A percentile compares a stretch with the other conserved stretches of the same genome.
Conservation (phyloP, 2,329 filamentous ascomycete species). For the Sphaerostilbella broomeana region DNA sequence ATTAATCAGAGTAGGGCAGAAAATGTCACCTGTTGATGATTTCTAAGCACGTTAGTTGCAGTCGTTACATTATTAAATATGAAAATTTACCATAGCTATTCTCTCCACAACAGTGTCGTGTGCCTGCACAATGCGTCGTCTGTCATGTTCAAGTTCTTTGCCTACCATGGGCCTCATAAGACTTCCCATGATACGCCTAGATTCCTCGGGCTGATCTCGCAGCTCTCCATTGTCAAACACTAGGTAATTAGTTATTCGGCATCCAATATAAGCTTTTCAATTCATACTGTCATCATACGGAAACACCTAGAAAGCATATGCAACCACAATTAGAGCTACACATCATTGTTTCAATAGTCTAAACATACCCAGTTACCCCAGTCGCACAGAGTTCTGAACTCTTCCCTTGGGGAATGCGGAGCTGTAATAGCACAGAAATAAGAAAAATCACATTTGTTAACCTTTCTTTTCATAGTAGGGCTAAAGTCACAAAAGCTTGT, state of each 20-base stretch:
- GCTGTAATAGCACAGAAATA: constrained; percentile 19
- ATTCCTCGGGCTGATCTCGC: constrained; percentile 12
- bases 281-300: constrained; percentile 20
- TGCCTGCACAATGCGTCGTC: constrained; percentile 14
- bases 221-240: constrained; percentile 20
- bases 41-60: neutral
- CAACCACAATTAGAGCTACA: neutral
- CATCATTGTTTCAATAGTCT: neutral
- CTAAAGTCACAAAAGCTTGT: constrained; percentile 15
- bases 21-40: constrained; percentile 1
- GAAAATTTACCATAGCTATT: constrained; percentile 11
- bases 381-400: constrained; percentile 18
- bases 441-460: constrained; percentile 18
- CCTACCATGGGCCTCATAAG: constrained; percentile 16
- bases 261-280: too few species aligned
- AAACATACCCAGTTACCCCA: constrained; percentile 21
- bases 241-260: neutral
- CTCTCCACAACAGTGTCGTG: constrained; percentile 16
- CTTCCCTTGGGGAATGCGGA: constrained; percentile 12
- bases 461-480: constrained; percentile 11
- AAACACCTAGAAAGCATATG: constrained; percentile 14
- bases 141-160: neutral
- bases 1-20: too few species aligned
- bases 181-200: constrained; percentile 16
- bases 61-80: neutral